These are phyloP conservation scores for Aspergillus sp. DNA, from an alignment of 2,329 filamentous ascomycete species.

Conservation along the genomic window DNA sequence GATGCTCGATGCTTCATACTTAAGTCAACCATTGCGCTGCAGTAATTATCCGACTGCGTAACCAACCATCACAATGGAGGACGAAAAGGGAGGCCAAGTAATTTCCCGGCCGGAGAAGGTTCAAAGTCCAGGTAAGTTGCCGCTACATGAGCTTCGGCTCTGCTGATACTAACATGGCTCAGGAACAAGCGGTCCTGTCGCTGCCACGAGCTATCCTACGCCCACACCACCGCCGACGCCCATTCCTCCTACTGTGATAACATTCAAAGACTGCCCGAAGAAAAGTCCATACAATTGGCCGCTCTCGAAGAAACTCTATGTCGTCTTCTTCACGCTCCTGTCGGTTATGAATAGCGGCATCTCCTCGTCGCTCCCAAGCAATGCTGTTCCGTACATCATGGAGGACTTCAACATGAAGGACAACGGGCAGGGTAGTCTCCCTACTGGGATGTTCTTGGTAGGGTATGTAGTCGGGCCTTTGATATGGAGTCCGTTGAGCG, in stretches of 20 bases:
- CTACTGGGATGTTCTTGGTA: constrained; percentile 38
- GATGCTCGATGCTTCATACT: background rate
- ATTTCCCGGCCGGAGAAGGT: background rate
- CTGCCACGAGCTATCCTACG: background rate
- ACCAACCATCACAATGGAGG: constrained; percentile 1
- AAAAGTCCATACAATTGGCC: constrained; percentile 29
- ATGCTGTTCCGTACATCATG: constrained; percentile 38
- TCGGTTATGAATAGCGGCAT: constrained; percentile 40
- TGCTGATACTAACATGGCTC: background rate
- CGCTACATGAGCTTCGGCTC: background rate
- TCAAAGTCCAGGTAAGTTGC: background rate
- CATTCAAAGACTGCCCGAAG: constrained; percentile 25
- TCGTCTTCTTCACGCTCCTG: constrained; percentile 24
- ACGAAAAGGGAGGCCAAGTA: background rate
- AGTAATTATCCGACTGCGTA: constrained; percentile 1
- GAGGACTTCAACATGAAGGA: constrained; percentile 30
- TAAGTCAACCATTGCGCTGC: background rate
- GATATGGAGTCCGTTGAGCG: constrained; percentile 44
- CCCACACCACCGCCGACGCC: background rate
- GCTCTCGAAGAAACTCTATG: constrained; percentile 29
- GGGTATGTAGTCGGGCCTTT: constrained; percentile 43
- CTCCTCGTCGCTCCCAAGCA: constrained; percentile 39
- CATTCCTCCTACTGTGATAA: constrained; percentile 16
- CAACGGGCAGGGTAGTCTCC: constrained; percentile 31
- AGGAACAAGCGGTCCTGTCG: background rate